Evolutionary conservation across 2,329 filamentous ascomycete genomes (phyloP), one percentile per base, ranked within the genome.

Genomic region (Magnaporthales sp.): DNA sequence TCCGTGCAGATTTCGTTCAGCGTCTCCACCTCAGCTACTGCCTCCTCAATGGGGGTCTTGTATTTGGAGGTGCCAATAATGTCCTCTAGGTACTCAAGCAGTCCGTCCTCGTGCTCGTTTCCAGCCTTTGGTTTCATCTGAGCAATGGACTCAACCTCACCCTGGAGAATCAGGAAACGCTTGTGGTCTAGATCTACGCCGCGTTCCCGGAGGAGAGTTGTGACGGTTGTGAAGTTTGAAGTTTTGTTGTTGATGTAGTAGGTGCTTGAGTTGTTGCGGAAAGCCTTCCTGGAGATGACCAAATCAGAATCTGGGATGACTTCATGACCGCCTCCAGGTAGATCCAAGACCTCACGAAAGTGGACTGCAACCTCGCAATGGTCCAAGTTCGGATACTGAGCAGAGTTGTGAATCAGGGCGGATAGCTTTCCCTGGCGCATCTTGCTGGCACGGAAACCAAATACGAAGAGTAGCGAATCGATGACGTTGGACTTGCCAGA

Each of bases 371-470:
- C 95, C 77, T 99, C 96, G 75, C 95, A 99, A 74, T 89, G 89
- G 63, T 96, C 91, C 24, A 99, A 80, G 72, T 97, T 86, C 0
- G 93, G 93, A 71, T 91, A 87, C 67, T 91, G 86, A 0, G 93
- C 93, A 13, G 95, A 98, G 76, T 98, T 99, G 80, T 99, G 95
- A 71, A 99, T 99, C 63, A 99, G 81, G 4, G 95, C 95, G 0
- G 95, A 99, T 63, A 99, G 93, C 80, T 99, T 99, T 74, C 95
- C 95, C 77, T 99, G 95, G 74, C 95, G 87, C 95, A 99, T 99
- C 80, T 99, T 99, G 83, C 94, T 98, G 58, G 95, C 95, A 68
- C 95, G 89, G 81, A 99, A 99, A 66, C 96, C 95, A 75, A 99
- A 99, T n/a, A 99, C 95, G 74, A 99, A 99, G 0, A 99, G 86